phyloP scores from a whole-genome alignment of 2,329 filamentous ascomycete species.

The Fusarium miscanthi region DNA sequence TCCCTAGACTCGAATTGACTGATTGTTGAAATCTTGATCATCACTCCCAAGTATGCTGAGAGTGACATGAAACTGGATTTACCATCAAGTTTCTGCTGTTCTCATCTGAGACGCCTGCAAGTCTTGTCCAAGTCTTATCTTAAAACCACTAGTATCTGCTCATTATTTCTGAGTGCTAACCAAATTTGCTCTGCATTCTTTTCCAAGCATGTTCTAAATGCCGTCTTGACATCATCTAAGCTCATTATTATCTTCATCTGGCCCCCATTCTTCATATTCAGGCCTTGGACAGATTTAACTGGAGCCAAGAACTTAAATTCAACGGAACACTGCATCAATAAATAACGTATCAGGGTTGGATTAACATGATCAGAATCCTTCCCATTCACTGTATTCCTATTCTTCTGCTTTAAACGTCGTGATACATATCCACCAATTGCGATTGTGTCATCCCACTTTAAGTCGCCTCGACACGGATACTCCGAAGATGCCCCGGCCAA shows the following conservation, averaged over 20 bases:
- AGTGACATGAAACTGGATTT: neutral
- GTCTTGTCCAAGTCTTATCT: neutral
- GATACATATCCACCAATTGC: constrained; percentile 13
- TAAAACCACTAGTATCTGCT: no score
- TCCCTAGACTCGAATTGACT: constrained; percentile 50
- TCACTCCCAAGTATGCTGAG: neutral
- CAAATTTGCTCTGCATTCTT: neutral
- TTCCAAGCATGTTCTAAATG: neutral
- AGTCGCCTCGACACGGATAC: neutral
- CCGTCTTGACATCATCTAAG: neutral
- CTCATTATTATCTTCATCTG: neutral
- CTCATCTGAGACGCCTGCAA: neutral
- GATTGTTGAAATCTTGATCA: constrained; percentile 27
- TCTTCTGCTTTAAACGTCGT: neutral
- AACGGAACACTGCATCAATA: neutral
- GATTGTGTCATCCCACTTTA: constrained; percentile 24
- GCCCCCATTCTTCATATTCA: neutral
- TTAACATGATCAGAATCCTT: neutral
- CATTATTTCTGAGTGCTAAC: neutral
- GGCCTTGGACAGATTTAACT: no score
- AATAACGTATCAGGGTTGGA: no score
- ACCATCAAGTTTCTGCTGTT: neutral
- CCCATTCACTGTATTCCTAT: neutral
- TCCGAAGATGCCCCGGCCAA: constrained; percentile 31
- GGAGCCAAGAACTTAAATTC: neutral